Evolutionary conservation across 2,329 filamentous ascomycete species (phyloP).

Genomic region (Fusarium phyllophilum): DNA sequence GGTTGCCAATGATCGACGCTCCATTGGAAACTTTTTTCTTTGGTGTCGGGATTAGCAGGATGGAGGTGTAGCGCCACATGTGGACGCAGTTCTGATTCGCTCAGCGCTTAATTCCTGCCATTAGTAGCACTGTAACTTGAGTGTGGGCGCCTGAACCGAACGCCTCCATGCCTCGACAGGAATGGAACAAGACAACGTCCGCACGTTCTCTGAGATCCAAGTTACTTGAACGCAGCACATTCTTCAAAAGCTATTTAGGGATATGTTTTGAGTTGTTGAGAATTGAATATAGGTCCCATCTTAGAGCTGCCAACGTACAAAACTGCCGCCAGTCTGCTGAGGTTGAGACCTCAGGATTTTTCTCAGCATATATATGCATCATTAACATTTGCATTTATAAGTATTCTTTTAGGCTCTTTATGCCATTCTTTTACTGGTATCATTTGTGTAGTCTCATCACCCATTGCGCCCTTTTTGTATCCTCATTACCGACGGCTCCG

Average conservation of each 20-base stretch:
- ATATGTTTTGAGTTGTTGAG: background rate
- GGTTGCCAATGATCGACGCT: slow-evolving; percentile 41
- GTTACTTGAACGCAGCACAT: background rate
- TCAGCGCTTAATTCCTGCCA: slow-evolving; percentile 24
- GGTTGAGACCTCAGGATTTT: background rate
- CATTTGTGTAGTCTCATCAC: slow-evolving; percentile 21
- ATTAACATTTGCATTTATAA: background rate
- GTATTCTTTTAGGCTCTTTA: background rate
- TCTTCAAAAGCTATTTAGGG: background rate
- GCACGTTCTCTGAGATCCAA: background rate
- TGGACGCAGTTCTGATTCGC: slow-evolving; percentile 33
- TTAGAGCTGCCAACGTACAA: background rate
- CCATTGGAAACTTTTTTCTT: slow-evolving; percentile 46
- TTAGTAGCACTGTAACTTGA: slow-evolving; percentile 16
- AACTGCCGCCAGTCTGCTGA: background rate
- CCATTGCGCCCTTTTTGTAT: slow-evolving; percentile 32
- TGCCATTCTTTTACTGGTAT: slow-evolving; percentile 32
- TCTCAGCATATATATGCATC: background rate
- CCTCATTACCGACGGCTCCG: slow-evolving; percentile 23
- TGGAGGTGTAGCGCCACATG: slow-evolving; percentile 36
- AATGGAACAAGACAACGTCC: background rate
- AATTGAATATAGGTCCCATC: background rate
- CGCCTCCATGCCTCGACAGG: background rate
- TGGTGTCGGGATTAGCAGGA: slow-evolving; percentile 39
- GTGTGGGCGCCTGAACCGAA: background rate